Conservation (phyloP, 2,329 filamentous ascomycete genomes). For the Xylariaceae sp. region DNA sequence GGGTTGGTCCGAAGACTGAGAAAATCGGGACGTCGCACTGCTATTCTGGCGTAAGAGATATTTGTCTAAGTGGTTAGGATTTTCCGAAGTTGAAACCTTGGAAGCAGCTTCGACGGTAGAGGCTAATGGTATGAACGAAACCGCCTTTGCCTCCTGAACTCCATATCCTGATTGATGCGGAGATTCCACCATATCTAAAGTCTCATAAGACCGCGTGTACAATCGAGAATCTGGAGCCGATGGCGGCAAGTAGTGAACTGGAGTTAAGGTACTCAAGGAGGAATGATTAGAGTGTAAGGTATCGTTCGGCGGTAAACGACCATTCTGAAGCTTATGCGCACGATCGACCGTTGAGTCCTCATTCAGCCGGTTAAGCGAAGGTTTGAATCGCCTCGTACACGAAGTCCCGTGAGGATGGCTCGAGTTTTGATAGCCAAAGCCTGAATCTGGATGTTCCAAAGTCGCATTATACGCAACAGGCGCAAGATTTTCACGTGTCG, state of each 20-base stretch:
- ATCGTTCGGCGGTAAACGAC: slow-evolving; percentile 32
- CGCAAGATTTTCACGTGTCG: slow-evolving; percentile 38
- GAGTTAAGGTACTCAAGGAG: slow-evolving; percentile 33
- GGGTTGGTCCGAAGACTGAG: slow-evolving; percentile 46
- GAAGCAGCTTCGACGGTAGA: slow-evolving; percentile 37
- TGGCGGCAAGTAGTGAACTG: slow-evolving; percentile 22
- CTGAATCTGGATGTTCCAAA: slow-evolving; percentile 6
- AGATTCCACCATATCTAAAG: slow-evolving; percentile 42
- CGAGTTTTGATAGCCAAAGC: slow-evolving; percentile 8
- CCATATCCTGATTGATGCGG: slow-evolving; percentile 39
- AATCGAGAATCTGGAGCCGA: slow-evolving; percentile 41
- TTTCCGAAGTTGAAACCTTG: slow-evolving; percentile 25
- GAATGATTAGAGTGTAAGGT: slow-evolving; percentile 35
- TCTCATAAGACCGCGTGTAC: slow-evolving; percentile 47
- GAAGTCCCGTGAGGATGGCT: slow-evolving; percentile 7
- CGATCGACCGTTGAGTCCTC: slow-evolving; percentile 51
- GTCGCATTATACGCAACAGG: slow-evolving; percentile 34
- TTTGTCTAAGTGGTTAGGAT: slow-evolving; percentile 24
- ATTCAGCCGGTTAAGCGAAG: slow-evolving; percentile 48
- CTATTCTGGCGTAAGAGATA: slow-evolving; percentile 24
- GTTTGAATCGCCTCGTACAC: slow-evolving; percentile 19
- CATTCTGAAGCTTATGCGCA: slow-evolving; percentile 33
- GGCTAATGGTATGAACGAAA: slow-evolving; percentile 45
- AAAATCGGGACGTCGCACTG: slow-evolving; percentile 35
- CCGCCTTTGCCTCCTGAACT: slow-evolving; percentile 48